These are phyloP conservation scores for Schizosaccharomyces lindneri DNA, from an alignment of 805 yeast species.

Conservation along the genomic window DNA sequence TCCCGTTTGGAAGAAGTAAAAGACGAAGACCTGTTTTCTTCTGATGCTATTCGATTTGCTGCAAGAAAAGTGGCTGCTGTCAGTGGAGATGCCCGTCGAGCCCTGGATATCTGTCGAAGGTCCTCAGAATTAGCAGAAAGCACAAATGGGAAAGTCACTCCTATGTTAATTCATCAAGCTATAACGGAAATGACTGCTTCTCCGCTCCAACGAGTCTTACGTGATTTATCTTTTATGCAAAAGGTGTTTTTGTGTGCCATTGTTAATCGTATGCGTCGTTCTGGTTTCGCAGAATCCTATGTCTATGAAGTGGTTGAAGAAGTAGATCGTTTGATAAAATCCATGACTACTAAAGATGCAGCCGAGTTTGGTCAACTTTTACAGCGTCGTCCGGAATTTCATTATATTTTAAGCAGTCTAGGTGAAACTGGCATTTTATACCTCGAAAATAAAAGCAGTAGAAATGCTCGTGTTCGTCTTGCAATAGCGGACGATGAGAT, in stretches of 20 bases:
- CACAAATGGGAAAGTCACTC: slow-evolving; percentile 26
- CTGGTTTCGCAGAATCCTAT: slow-evolving; percentile 43
- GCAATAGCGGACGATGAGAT: slow-evolving; percentile 51
- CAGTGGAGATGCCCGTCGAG: slow-evolving; percentile 91
- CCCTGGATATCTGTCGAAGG: slow-evolving; percentile 61
- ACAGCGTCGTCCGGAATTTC: slow-evolving; percentile 28
- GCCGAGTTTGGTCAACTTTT: background rate
- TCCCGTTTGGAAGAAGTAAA: slow-evolving; percentile 32
- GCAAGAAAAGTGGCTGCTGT: slow-evolving; percentile 87
- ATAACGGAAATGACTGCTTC: slow-evolving; percentile 55
- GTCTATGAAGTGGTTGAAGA: slow-evolving; percentile 43
- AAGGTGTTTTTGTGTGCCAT: slow-evolving; percentile 53
- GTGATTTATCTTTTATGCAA: slow-evolving; percentile 36
- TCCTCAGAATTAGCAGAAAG: slow-evolving; percentile 70
- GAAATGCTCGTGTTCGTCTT: slow-evolving; percentile 38
- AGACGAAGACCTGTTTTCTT: slow-evolving; percentile 16
- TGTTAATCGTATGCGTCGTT: slow-evolving; percentile 34
- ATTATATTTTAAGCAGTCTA: slow-evolving; percentile 37
- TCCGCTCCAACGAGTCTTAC: slow-evolving; percentile 37
- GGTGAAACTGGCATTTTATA: slow-evolving; percentile 55
- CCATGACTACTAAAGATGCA: slow-evolving; percentile 15
- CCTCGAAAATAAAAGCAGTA: slow-evolving; percentile 39
- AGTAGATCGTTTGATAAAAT: slow-evolving; percentile 14
- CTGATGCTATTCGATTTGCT: slow-evolving; percentile 74
- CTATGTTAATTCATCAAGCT: slow-evolving; percentile 55